Conservation (phyloP, 2,329 filamentous ascomycete genomes). For the Colletotrichum plurivorum region DNA sequence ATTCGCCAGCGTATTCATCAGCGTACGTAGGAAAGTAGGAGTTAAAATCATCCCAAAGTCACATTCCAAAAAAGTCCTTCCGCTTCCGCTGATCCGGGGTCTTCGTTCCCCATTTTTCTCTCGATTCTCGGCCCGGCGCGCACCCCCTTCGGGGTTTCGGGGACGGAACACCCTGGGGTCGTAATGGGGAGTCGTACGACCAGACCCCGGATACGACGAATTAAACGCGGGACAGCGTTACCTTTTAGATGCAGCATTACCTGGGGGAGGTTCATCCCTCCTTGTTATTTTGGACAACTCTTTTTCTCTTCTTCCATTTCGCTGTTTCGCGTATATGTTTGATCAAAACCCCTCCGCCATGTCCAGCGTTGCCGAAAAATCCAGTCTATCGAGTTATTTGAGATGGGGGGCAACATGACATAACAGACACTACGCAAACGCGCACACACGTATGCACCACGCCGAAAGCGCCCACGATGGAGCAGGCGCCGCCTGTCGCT, state of each 20-base stretch:
- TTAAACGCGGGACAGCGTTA: not conserved
- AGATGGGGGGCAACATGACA: slow-evolving; percentile 5
- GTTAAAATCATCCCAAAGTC: no score
- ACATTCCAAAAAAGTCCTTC: no score
- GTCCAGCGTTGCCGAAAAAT: slow-evolving; percentile 23
- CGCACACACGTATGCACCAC: slow-evolving; percentile 16
- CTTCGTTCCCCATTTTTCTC: slow-evolving; percentile 14
- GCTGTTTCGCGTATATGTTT: slow-evolving; percentile 7
- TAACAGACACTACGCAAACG: not conserved
- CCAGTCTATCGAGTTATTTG: slow-evolving; percentile 25
- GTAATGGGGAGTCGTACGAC: slow-evolving; percentile 37
- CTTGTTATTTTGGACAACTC: not conserved
- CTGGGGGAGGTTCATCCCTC: not conserved
- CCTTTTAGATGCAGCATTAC: not conserved
- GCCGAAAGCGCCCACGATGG: slow-evolving; percentile 8
- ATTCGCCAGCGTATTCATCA: no score
- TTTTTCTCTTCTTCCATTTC: not conserved
- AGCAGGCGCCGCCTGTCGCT: not conserved
- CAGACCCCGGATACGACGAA: slow-evolving; percentile 19
- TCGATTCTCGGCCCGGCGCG: slow-evolving; percentile 16
- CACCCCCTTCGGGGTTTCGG: slow-evolving; percentile 33
- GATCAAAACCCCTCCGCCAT: not conserved
- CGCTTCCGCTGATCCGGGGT: slow-evolving; percentile 27
- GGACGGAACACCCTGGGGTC: slow-evolving; percentile 13
- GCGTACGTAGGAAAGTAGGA: not conserved